Base-by-base conservation (phyloP, 129 eudicot species). In the Artemisia argyi region DNA sequence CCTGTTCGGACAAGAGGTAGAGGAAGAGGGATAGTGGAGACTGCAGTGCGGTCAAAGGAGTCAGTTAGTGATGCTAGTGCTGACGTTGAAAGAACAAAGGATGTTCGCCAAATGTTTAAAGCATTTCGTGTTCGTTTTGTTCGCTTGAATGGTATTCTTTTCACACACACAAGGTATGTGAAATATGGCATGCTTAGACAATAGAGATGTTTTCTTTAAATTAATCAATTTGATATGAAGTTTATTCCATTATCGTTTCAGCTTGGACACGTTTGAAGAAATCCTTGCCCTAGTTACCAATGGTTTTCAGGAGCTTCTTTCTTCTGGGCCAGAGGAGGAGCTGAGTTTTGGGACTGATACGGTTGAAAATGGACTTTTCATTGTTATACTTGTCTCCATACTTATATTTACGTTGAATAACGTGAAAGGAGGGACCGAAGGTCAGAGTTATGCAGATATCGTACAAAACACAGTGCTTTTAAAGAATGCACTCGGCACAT, bases 101-200 rank as follows among this genome's bases (percentile, higher is more conserved):
- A 71, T 12, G 42, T 66, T 24, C 83, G 71, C 22, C 81, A 70
- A 28, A 73, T 22, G 14, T 81, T 76, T 28, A 81, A 82, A 85
- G 76, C 80, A 24, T 84, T 87, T 35, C 73, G 89, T 68, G 69
- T 53, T 57, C 78, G 82, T 9, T 84, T 84, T 79, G 87, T 87
- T 68, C 92, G 85, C 22, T 65, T 87, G 53, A 82, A 84, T 82
- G 92, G 92, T 50, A 68, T 87, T 79, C 83, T 87, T 63, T 87
- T 79, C 80, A 80, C 92, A 5, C 92, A 85, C 51, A 84, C 92
- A 49, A 87, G 92, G 92, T 87, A 81, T 66, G 73, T 55, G 3
- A 13, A 11, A 39, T 2, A 35, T 39, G 24, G 7, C 26, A 24
- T 22, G 28, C n/a, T 35, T 80, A 11, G 60, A 48, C 46, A 15